Evolutionary conservation across 2,329 filamentous ascomycete genomes (phyloP), one percentile per base, ranked within the genome.

Genomic region (Pleurostoma richardsiae): DNA sequence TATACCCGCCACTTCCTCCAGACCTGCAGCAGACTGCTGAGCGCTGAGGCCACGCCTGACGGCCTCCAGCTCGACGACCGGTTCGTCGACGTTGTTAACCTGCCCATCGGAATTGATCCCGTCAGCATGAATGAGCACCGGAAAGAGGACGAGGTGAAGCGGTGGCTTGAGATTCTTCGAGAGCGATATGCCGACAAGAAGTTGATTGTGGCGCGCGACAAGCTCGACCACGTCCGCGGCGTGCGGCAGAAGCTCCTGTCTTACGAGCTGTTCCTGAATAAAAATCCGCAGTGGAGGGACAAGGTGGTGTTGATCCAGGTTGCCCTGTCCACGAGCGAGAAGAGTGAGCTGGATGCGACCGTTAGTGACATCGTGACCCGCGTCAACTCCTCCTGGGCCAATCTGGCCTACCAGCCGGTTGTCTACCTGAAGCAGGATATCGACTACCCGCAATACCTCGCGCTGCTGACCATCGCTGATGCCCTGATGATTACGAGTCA

Each of bases 381-480:
- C 49, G 92, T 97, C 63, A 96, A 97, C 65, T 94, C 90, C 1
- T 83, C 84, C 1, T 91, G 91, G 75, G 91, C 91, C 5, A 96
- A 90, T 29, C 74, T 97, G 43, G 88, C 90, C 0, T 94, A 96
- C 59, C 90, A 95, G 59, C 92, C 92, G 1, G 79, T 97, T 8
- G 88, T 96, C 5, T 96, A 96, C 65, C 74, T 97, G 45, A 91
- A 95, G 66, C 92, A 97, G 65, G 92, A 97, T 58, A 94, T 97
- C 49, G 85, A 88, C 48, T 96, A 95, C 61, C 76, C 88, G 0
- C 91, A 96, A 61, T 97, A 96, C 59, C 78, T 97, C n/a, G 92
- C 91, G 2, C 74, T 97, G 6, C 77, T 96, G 41, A 90, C 89
- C 3, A 85, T 95, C 44, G 94, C 92, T 2, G 91, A 97, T 68